Percentiles rank a stretch among this genome's conserved stretches.
phyloP scores from a whole-genome alignment of 202 grass and related monocot genomes.

The Carex arenaria region DNA sequence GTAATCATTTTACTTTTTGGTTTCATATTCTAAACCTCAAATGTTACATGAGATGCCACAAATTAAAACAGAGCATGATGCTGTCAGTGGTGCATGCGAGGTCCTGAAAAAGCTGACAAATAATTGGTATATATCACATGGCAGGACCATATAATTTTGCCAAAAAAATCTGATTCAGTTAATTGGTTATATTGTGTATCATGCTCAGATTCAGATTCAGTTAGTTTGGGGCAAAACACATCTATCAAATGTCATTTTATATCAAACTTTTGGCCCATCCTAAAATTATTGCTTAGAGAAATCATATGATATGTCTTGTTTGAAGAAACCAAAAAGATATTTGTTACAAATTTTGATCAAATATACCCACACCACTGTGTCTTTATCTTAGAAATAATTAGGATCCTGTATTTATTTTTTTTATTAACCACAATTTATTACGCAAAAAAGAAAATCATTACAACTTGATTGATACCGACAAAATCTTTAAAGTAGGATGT shows the following conservation, averaged over 20 bases:
- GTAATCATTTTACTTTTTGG: background rate
- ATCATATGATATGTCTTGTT: background rate
- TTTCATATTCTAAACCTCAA: background rate
- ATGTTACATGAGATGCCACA: constrained; percentile 11
- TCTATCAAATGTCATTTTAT: background rate
- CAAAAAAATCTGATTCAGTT: background rate
- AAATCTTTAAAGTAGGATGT: too few species aligned
- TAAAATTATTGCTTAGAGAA: background rate
- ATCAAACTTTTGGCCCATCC: background rate
- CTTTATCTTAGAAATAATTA: too few species aligned
- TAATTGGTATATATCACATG: constrained; percentile 3
- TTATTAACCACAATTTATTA: too few species aligned
- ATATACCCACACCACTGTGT: background rate
- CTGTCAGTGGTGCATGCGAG: constrained; percentile 3
- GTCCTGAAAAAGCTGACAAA: background rate
- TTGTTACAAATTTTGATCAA: background rate
- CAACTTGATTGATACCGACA: too few species aligned
- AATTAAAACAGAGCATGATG: background rate
- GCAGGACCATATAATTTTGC: background rate
- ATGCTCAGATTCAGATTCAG: constrained; percentile 3
- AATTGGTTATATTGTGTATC: too few species aligned
- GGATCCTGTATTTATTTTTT: too few species aligned
- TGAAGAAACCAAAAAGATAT: background rate
- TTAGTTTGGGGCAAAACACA: background rate
- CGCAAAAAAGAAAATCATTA: too few species aligned